Percentiles rank a stretch among this genome's conserved stretches.
Evolutionary conservation across 192 early-diverging fungal species (phyloP).

Genomic region (Coemansia sp.): DNA sequence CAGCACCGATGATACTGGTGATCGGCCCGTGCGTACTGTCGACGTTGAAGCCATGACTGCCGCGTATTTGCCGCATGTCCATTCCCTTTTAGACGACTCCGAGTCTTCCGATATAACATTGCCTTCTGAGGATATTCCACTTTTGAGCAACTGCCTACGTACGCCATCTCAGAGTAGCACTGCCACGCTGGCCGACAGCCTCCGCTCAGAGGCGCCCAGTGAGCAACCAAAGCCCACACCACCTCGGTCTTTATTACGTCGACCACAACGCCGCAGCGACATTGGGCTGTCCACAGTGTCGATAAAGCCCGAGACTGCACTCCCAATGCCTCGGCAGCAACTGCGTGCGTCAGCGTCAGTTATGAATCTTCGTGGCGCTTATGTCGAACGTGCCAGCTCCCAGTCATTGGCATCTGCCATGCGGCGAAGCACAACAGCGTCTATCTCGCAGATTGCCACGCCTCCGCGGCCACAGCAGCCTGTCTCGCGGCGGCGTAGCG

Average conservation of each 20-base stretch:
- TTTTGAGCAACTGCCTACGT: constrained; percentile 8
- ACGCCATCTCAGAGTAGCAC: constrained; percentile 32
- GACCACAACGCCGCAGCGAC: constrained; percentile 27
- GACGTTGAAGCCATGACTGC: constrained; percentile 42
- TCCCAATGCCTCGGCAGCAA: not conserved
- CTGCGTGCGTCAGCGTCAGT: constrained; percentile 16
- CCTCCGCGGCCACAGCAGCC: constrained; percentile 14
- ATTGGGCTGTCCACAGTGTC: not conserved
- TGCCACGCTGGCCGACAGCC: constrained; percentile 25
- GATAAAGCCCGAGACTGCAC: not conserved
- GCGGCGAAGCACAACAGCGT: not conserved
- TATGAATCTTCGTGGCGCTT: constrained; percentile 4
- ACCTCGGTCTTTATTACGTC: not conserved
- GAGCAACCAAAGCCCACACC: constrained; percentile 6
- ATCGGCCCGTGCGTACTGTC: constrained; percentile 18
- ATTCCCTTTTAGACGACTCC: constrained; percentile 2
- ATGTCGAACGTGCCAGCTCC: not conserved
- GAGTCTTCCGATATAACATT: not conserved
- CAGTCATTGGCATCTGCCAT: not conserved
- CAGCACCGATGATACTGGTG: constrained; percentile 13
- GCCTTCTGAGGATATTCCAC: not conserved
- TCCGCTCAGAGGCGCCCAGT: not conserved
- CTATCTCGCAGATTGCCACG: not conserved
- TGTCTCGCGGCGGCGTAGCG: constrained; percentile 37
- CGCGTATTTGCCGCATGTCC: constrained; percentile 33